These are phyloP conservation scores for Colletotrichum scovillei DNA, from an alignment of 2,329 filamentous ascomycete genomes.

Conservation along the genomic window DNA sequence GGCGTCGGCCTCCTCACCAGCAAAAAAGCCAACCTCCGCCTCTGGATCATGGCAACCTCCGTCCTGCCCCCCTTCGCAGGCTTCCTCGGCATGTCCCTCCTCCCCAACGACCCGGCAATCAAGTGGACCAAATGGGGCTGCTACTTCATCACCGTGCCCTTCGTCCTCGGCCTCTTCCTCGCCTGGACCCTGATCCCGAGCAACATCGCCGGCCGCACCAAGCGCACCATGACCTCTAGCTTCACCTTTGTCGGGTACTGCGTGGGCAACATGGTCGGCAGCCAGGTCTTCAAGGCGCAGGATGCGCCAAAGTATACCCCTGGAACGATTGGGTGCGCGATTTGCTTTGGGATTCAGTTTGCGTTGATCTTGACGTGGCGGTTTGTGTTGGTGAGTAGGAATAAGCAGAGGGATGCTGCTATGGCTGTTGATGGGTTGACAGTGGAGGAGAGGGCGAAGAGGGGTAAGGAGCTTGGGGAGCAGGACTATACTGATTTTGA, in stretches of 20 bases:
- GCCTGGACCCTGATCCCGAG: constrained; percentile 48
- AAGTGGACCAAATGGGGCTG: constrained; percentile 52
- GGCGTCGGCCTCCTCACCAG: constrained; percentile 47
- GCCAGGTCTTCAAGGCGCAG: constrained; percentile 55
- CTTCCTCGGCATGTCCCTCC: constrained; percentile 48
- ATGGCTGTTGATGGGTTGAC: constrained; percentile 45
- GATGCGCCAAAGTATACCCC: constrained; percentile 58
- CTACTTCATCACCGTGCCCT: constrained; percentile 49
- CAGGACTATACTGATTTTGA: constrained; percentile 51
- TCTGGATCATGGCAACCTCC: constrained; percentile 52
- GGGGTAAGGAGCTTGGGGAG: constrained; percentile 48
- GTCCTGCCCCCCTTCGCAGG: constrained; percentile 48
- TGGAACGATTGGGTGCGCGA: constrained; percentile 51
- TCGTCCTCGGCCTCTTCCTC: constrained; percentile 37
- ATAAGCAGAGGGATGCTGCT: constrained; percentile 46
- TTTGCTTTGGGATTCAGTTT: constrained; percentile 52
- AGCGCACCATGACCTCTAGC: constrained; percentile 57
- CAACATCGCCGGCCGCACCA: constrained; percentile 58
- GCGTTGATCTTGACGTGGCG: constrained; percentile 53
- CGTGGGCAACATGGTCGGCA: constrained; percentile 59
- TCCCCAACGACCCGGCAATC: constrained; percentile 46
- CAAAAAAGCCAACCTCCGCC: constrained; percentile 46
- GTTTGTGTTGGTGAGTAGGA: constrained; percentile 52
- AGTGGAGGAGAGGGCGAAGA: constrained; percentile 46
- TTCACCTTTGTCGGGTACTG: constrained; percentile 59